Percentiles rank a stretch among this genome's conserved stretches.
These are phyloP conservation scores for Colletotrichum truncatum DNA, from an alignment of 2,329 filamentous ascomycete genomes.

Conservation along the genomic window DNA sequence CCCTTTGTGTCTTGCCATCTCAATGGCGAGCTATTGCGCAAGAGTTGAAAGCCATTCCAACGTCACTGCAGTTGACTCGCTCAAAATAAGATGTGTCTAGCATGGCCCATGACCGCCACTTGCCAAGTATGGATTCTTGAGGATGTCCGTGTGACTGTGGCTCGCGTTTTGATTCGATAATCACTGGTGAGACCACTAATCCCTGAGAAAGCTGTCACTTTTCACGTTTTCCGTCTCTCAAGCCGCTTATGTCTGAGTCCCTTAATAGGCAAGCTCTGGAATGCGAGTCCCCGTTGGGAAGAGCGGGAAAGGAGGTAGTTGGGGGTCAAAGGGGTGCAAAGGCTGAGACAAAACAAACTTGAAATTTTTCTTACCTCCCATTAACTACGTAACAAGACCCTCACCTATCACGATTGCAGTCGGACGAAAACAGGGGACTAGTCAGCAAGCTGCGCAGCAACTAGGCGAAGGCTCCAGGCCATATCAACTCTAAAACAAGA, in stretches of 20 bases:
- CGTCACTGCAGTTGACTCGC: neutral
- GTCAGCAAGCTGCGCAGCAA: no score
- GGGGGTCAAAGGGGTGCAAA: neutral
- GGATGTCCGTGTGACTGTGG: neutral
- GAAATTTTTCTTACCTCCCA: neutral
- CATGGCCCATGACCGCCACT: neutral
- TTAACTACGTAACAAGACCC: neutral
- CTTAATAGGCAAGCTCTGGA: neutral
- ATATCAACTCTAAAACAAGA: no score
- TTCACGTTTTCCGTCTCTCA: neutral
- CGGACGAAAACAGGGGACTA: slow-evolving; percentile 14
- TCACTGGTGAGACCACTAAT: neutral
- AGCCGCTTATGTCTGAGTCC: neutral
- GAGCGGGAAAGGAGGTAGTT: slow-evolving; percentile 14
- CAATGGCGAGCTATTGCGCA: slow-evolving; percentile 12
- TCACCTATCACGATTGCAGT: neutral
- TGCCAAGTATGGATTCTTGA: slow-evolving; percentile 10
- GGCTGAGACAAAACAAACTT: slow-evolving; percentile 20
- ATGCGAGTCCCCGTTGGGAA: slow-evolving; percentile 1
- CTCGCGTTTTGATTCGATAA: neutral
- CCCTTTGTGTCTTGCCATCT: slow-evolving; percentile 4
- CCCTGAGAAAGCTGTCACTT: neutral
- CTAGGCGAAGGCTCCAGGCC: no score
- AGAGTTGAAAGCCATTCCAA: neutral
- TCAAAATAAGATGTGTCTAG: neutral